Base-by-base conservation (phyloP, 306 rosid genomes). In the Prinsepia uniflora region DNA sequence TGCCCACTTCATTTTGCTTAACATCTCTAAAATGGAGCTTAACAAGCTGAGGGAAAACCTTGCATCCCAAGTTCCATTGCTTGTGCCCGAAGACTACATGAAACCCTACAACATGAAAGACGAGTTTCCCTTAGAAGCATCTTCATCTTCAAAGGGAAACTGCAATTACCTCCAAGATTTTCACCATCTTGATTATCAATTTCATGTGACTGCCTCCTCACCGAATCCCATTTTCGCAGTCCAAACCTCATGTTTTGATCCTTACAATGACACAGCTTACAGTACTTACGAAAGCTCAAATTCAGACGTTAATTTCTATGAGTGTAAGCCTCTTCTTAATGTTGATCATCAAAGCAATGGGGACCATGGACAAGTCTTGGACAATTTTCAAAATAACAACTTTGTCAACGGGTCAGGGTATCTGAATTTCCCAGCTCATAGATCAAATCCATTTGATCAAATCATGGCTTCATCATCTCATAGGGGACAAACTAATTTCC, bases 151-250 rank as follows among this genome's bases (percentile, higher is more conserved):
- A 0, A 84, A 84, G 18, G 71, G 66, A 36, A 56, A 8, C 47
- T 13, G 30, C 53, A 62, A 79, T 70, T 90, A 79, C 76, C 77
- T 87, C 42, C 96, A 93, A 78, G 97, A 90, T 64, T 78, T 92
- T 82, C 86, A 80, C 53, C 82, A 84, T 12, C 74, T 79, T 59
- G 89, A 86, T 65, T 34, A 44, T 39, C 67, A 57, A 10, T 59
- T 57, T 63, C 65, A 68, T 17, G 70, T 60, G 40, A 77, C 81
- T 67, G 84, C 71, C 11, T 79, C 83, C 10, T 81, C 96, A 18
- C 82, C 92, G 18, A 86, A 85, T 74, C 81, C 81, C 44, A 47
- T 52, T 56, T 71, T 85, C n/a, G 86, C 73, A 13, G 72, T 72
- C 70, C 87, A 84, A 52, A 70, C 81, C 56, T 71, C 71, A 40